Base-by-base conservation (phyloP, 176 grass and related monocot species). In the Oryza glumipatula region DNA sequence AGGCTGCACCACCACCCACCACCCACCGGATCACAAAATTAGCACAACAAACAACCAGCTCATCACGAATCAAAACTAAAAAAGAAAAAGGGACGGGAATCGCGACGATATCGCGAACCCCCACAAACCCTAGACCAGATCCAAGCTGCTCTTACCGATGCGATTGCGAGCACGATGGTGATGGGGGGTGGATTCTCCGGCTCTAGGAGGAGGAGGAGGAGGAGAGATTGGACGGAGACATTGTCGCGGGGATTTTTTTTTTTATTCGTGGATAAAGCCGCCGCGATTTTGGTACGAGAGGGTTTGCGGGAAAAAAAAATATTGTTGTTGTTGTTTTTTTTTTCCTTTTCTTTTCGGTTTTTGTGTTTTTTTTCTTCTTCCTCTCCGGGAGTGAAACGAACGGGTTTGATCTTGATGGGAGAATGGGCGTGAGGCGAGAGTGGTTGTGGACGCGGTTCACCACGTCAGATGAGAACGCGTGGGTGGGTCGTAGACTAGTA, bases 121-220 rank as follows among this genome's bases (percentile, higher is more conserved):
- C 41, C 44, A 41, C 44, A 51, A 64, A 67, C 51, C 43, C 43
- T 96, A 43, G 12, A 65, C 43, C 77, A 68, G 70, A 86, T 70
- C 30, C 11, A 19, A 9, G 39, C 9, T 7, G 36, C 30, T 2
- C 72, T 76, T 75, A 86, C 85, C 47, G 35, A 67, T 1, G 82
- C 28, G 44, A 22, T 51, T 1, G 82, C 19, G 44, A 22, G 15
- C 49, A 19, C 16, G 16, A 21, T 43, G 41, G 35, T 36, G 35
- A 36, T 2, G 41, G 52, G 4, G 17, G 33, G 4, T 22, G 15
- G 39, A 64, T 28, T 28, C 35, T 58, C 22, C 46, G 32, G 30
- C 36, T 30, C 80, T 72, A 32, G 30, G 30, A 32, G 30, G 30
- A 83, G 44, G 74, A 83, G 44, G 74, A 83, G 32, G 80, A 83